These are phyloP conservation scores for Lentinula sp. DNA, from an alignment of 768 basidiomycete species.

Conservation along the genomic window DNA sequence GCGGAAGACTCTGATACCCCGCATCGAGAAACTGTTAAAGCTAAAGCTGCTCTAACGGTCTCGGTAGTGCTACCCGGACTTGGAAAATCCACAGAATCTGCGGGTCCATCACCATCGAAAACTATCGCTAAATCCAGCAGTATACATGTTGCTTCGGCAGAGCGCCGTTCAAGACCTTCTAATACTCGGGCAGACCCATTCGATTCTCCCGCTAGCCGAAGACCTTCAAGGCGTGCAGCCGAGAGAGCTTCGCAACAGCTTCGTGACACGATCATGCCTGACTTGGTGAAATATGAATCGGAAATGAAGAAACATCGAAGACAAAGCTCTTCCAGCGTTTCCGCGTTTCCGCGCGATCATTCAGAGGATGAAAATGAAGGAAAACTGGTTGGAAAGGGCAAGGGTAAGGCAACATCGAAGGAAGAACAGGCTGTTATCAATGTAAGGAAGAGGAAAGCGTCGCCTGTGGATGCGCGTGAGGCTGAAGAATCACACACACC, in stretches of 20 bases:
- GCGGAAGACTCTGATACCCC: background rate
- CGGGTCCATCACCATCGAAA: background rate
- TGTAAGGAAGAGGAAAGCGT: conserved; percentile 1
- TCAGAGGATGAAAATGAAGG: conserved; percentile 17
- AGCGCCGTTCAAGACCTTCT: background rate
- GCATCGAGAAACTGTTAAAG: background rate
- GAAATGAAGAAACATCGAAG: conserved; percentile 44
- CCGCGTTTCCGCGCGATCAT: conserved; percentile 21
- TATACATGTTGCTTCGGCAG: background rate
- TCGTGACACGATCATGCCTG: conserved; percentile 71
- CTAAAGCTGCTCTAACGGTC: background rate
- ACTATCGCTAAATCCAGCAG: background rate
- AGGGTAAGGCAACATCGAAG: background rate
- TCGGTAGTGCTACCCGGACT: background rate
- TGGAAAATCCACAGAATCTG: background rate
- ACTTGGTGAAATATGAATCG: conserved; percentile 61
- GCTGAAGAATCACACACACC: background rate
- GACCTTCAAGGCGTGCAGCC: conserved; percentile 32
- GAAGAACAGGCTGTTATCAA: background rate
- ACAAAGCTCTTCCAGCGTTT: conserved; percentile 18
- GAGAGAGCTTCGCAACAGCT: conserved; percentile 44
- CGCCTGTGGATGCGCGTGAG: background rate
- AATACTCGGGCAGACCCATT: background rate
- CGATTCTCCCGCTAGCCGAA: background rate
- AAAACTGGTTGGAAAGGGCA: conserved; percentile 5